Percentiles rank a stretch among this genome's conserved stretches.
phyloP scores from a whole-genome alignment of 306 rosid genomes.

The Mimosa bimucronata region DNA sequence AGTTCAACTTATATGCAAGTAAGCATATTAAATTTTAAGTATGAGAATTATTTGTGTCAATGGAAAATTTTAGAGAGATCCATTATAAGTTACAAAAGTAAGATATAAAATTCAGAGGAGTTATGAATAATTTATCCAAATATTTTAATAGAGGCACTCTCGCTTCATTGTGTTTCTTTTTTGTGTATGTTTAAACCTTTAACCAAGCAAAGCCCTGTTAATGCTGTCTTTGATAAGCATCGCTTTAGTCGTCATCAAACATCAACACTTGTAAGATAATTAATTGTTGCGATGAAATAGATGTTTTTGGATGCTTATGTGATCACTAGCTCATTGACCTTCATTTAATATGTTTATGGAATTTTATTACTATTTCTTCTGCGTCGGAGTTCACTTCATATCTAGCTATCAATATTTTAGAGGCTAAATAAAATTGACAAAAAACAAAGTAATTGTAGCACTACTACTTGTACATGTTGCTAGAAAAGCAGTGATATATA shows the following conservation, averaged over 20 bases:
- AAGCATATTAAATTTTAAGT: too few species aligned
- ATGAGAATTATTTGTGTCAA: too few species aligned
- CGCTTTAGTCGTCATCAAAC: not conserved
- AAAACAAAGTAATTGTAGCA: not conserved
- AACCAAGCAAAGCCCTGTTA: not conserved
- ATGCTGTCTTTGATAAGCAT: not conserved
- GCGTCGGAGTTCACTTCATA: conserved; percentile 2
- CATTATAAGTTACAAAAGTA: too few species aligned
- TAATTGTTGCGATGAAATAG: not conserved
- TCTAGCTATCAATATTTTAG: not conserved
- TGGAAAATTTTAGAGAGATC: too few species aligned
- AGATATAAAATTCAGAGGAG: too few species aligned
- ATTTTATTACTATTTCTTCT: not conserved
- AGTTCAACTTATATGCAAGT: too few species aligned
- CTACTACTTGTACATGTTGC: not conserved
- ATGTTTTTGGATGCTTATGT: not conserved
- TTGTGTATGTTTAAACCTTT: not conserved
- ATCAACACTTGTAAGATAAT: not conserved
- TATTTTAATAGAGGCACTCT: not conserved
- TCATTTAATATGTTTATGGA: not conserved
- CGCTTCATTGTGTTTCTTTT: not conserved
- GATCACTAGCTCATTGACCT: not conserved
- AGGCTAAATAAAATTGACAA: not conserved
- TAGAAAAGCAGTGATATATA: not conserved
- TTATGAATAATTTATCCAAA: too few species aligned